Conservation (phyloP, 768 basidiomycete species). For the Lactarius tabidus region DNA sequence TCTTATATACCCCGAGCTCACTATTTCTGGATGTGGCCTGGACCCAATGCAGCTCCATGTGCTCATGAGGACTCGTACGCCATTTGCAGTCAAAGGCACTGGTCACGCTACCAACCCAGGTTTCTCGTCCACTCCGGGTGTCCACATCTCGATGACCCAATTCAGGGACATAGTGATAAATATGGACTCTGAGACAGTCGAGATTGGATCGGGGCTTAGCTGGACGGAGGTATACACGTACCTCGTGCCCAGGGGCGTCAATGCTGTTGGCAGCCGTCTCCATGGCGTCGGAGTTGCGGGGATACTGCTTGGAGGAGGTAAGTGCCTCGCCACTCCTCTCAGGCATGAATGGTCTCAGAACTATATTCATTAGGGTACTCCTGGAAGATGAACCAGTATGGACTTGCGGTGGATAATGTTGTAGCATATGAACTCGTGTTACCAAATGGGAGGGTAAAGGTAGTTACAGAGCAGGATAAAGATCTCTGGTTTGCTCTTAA, state of each 20-base stretch:
- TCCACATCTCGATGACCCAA: constrained; percentile 29
- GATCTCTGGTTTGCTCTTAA: constrained; percentile 23
- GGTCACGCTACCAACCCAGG: constrained; percentile 28
- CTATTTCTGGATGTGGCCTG: constrained; percentile 4
- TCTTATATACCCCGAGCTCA: too few relatives aligned
- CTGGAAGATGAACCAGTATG: constrained; percentile 34
- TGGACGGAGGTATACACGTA: constrained; percentile 30
- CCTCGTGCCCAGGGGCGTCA: constrained; percentile 24
- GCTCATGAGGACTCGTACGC: not conserved
- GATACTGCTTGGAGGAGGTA: constrained; percentile 29
- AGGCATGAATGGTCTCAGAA: not conserved
- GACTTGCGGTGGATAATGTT: constrained; percentile 36
- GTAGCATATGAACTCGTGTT: constrained; percentile 30
- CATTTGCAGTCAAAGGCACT: constrained; percentile 27
- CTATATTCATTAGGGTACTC: constrained; percentile 31
- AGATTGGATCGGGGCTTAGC: constrained; percentile 28
- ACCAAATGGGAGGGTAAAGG: constrained; percentile 28
- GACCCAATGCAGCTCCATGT: constrained; percentile 6
- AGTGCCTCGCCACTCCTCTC: not conserved
- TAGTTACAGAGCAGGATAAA: constrained; percentile 8
- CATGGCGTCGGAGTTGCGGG: constrained; percentile 29
- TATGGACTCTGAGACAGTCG: constrained; percentile 13
- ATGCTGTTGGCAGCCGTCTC: constrained; percentile 27
- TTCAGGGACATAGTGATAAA: constrained; percentile 23
- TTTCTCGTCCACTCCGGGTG: constrained; percentile 30